Evolutionary conservation across 306 rosid species (phyloP).

Genomic region (Cucumis hystrix): DNA sequence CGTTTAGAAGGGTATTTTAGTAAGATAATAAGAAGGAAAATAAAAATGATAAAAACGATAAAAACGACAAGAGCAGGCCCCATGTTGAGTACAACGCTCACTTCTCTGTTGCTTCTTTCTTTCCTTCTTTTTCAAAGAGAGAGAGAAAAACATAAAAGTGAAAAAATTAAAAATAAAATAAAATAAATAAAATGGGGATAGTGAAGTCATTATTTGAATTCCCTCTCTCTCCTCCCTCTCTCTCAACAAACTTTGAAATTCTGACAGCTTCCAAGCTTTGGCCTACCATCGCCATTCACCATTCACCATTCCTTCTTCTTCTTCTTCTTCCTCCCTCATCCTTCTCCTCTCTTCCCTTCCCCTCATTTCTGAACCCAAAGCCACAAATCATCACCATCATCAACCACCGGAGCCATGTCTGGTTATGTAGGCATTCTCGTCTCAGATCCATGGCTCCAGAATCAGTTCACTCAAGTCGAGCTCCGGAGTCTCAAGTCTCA

Average conservation of each 20-base stretch:
- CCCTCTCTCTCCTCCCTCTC: constrained; percentile 6
- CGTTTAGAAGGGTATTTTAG: not conserved
- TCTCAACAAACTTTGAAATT: constrained; percentile 26
- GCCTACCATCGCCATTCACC: constrained; percentile 5
- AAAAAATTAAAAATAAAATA: no score
- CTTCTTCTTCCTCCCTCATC: not conserved
- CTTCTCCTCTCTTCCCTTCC: not conserved
- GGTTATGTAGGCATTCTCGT: constrained; percentile 87
- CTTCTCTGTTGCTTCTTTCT: not conserved
- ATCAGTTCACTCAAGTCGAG: constrained; percentile 96
- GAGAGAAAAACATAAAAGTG: not conserved
- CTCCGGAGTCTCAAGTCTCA: constrained; percentile 80
- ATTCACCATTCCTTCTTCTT: not conserved
- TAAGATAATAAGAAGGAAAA: no score
- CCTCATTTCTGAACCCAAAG: not conserved
- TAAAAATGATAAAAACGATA: not conserved
- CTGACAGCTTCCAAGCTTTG: constrained; percentile 45
- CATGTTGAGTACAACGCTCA: constrained; percentile 12
- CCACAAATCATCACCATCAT: not conserved
- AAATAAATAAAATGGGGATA: not conserved
- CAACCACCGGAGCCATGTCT: constrained; percentile 29
- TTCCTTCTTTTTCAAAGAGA: not conserved
- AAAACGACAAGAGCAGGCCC: constrained; percentile 18
- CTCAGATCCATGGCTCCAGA: constrained; percentile 97
- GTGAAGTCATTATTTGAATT: constrained; percentile 50